A percentile compares a stretch with the other conserved stretches of the same genome.
These are phyloP conservation scores for Xanthoconium stramineum DNA, from an alignment of 768 basidiomycete genomes.

Conservation along the genomic window DNA sequence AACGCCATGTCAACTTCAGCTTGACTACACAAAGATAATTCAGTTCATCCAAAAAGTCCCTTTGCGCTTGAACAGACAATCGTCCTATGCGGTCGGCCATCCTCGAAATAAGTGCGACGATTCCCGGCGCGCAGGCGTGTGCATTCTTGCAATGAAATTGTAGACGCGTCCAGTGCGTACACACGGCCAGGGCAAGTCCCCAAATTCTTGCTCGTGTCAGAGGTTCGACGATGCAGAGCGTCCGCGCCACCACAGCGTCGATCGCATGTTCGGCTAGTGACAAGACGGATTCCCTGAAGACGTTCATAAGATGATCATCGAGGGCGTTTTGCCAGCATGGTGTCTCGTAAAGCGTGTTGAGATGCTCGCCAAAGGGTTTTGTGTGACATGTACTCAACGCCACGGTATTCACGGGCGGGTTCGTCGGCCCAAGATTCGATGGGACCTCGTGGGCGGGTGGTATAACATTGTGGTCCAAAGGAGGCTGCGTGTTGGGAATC, in stretches of 20 bases:
- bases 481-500: no score
- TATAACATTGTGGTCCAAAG: not conserved
- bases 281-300: constrained; percentile 12
- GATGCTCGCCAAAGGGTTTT: constrained; percentile 9
- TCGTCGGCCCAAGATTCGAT: not conserved
- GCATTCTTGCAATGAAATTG: constrained; percentile 11
- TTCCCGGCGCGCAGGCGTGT: constrained; percentile 1
- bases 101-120: constrained; percentile 9
- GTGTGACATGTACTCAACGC: not conserved
- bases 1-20: constrained; percentile 13
- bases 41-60: constrained; percentile 13
- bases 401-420: not conserved
- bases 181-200: constrained; percentile 6
- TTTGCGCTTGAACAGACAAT: constrained; percentile 1
- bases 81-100: constrained; percentile 5
- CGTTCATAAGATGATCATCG: constrained; percentile 9
- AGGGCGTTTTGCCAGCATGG: constrained; percentile 15
- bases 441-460: not conserved
- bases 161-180: constrained; percentile 16
- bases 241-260: constrained; percentile 8
- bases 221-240: constrained; percentile 9
- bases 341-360: not conserved
- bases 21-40: constrained; percentile 7
- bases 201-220: constrained; percentile 11
- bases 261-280: not conserved